Evolutionary conservation across 2,329 filamentous ascomycete species (phyloP), one percentile per base, ranked within the genome.

Genomic region (Colletotrichum sp.): DNA sequence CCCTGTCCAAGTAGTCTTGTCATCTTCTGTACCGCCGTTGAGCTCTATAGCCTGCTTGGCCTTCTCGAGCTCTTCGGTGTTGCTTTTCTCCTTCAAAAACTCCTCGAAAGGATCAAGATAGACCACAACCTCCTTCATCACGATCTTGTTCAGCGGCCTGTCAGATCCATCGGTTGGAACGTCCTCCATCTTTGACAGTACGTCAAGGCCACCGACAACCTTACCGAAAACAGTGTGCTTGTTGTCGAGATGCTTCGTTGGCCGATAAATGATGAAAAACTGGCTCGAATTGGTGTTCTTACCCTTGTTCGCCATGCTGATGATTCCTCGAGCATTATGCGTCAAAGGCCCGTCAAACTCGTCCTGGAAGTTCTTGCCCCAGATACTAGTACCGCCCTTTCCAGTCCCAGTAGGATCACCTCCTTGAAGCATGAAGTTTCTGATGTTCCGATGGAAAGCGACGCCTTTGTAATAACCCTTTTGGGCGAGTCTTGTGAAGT

Each of bases 261-360:
- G 89, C 66, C 95, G 93, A 84, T 99, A 99, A 0, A 94, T 95
- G 82, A 99, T 94, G 88, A 98, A 99, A 83, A 93, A 99, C 84
- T 99, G 97, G 79, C 92, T 95, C 10, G 95, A 97, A 85, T 99
- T 99, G 26, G 96, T 98, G 82, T 98, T 96, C 82, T 98, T 98
- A 74, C 97, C 97, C 83, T 99, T 99, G 85, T 99, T 99, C 55
- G 97, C 97, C 97, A 99, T 99, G 79, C 94, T 96, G 30, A 97
- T 82, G 1, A 96, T 91, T 15, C 97, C 97, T 32, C 96, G 89
- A 1, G 89, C 87, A 81, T 95, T 94, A 80, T 99, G 97, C n/a
- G 93, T 94, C 55, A 96, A 85, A 0, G 96, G 95, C 0, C 96
- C 96, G 18, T 98, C 96, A 77, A 98, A 94, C 83, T 99, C 97